These are phyloP conservation scores for Pleurostoma richardsiae DNA, from an alignment of 2,329 filamentous ascomycete species.

Conservation along the genomic window DNA sequence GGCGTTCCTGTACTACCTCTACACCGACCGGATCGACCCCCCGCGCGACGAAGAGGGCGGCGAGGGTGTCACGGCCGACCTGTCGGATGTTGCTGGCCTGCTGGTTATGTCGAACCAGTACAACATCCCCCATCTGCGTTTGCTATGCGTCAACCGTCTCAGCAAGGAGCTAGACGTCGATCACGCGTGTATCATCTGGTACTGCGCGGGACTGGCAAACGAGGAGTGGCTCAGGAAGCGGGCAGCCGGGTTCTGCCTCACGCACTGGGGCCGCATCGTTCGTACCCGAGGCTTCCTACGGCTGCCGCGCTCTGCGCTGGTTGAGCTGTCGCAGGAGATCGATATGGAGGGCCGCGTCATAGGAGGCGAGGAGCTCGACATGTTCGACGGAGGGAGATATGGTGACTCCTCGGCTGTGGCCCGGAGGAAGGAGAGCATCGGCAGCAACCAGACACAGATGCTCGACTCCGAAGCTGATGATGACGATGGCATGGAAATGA, in stretches of 20 bases:
- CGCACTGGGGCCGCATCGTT: slow-evolving; percentile 92
- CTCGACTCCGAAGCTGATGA: slow-evolving; percentile 55
- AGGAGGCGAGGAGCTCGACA: slow-evolving; percentile 74
- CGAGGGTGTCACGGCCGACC: slow-evolving; percentile 65
- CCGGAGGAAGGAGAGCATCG: slow-evolving; percentile 53
- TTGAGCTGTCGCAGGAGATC: slow-evolving; percentile 90
- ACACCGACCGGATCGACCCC: slow-evolving; percentile 82
- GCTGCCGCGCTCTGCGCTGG: slow-evolving; percentile 71
- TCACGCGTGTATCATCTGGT: slow-evolving; percentile 94
- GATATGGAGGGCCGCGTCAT: slow-evolving; percentile 90
- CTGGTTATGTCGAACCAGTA: slow-evolving; percentile 98
- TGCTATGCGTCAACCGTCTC: slow-evolving; percentile 86
- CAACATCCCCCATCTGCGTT: slow-evolving; percentile 87
- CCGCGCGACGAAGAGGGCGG: slow-evolving; percentile 41
- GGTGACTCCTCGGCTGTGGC: slow-evolving; percentile 29
- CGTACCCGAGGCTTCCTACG: slow-evolving; percentile 82
- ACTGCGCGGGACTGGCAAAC: slow-evolving; percentile 81
- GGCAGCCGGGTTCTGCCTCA: slow-evolving; percentile 82
- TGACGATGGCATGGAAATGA: slow-evolving; percentile 59
- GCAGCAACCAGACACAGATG: slow-evolving; percentile 53
- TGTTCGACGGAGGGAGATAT: slow-evolving; percentile 34
- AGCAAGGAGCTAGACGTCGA: slow-evolving; percentile 89
- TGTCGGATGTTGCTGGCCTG: slow-evolving; percentile 86
- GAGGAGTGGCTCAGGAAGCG: slow-evolving; percentile 92
- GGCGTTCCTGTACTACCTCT: slow-evolving; percentile 92